phyloP scores from a whole-genome alignment of 2,329 filamentous ascomycete genomes.

The Aotearoamyces nothofagi region DNA sequence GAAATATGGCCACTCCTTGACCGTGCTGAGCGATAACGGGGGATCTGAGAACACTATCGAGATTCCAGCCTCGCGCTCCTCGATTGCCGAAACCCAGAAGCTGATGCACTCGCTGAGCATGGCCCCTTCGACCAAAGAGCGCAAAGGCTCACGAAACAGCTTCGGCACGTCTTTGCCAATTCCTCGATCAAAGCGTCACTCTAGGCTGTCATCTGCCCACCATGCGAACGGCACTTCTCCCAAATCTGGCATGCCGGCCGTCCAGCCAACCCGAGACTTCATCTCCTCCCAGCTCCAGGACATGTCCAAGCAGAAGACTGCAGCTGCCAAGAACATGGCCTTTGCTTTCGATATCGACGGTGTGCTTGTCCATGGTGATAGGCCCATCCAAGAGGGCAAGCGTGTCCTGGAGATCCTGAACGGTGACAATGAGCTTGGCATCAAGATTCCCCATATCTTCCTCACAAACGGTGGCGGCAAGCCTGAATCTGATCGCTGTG shows the following conservation, averaged over 20 bases:
- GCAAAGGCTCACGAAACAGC: constrained; percentile 58
- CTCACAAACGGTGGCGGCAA: constrained; percentile 59
- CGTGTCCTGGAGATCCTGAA: constrained; percentile 74
- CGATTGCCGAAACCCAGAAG: constrained; percentile 49
- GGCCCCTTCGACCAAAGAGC: constrained; percentile 50
- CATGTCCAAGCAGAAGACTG: constrained; percentile 48
- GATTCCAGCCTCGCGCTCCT: constrained; percentile 52
- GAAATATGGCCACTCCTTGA: constrained; percentile 5
- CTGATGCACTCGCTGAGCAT: constrained; percentile 63
- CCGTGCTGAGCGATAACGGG: too few relatives aligned
- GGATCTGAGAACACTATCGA: too few relatives aligned
- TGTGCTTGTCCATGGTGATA: too few relatives aligned
- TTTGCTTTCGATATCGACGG: constrained; percentile 67
- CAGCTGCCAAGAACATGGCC: constrained; percentile 51
- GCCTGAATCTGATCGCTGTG: constrained; percentile 43
- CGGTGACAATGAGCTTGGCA: constrained; percentile 66
- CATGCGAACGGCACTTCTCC: constrained; percentile 27
- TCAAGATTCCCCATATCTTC: constrained; percentile 59
- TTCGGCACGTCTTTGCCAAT: constrained; percentile 62
- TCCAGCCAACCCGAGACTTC: constrained; percentile 49
- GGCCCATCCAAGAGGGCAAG: constrained; percentile 67
- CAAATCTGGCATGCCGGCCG: constrained; percentile 40
- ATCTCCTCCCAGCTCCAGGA: constrained; percentile 57
- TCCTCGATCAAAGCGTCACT: constrained; percentile 53
- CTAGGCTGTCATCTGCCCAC: constrained; percentile 48